phyloP scores from a whole-genome alignment of 169 alveolate species.

The Plasmodium gaboni region DNA sequence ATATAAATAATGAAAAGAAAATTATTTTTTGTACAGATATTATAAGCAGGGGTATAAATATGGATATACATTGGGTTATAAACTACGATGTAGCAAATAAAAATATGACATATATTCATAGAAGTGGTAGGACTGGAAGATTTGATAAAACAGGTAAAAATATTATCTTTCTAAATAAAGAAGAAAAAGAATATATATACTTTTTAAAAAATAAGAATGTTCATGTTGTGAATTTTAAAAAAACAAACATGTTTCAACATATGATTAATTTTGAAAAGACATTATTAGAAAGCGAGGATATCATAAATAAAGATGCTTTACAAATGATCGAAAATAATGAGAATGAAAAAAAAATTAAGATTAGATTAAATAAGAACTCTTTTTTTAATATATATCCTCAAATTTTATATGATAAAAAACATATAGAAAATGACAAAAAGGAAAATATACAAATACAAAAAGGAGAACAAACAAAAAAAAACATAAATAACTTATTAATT shows the following conservation, averaged over 20 bases:
- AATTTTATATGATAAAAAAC: background rate
- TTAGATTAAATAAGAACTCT: background rate
- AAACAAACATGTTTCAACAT: conserved; percentile 24
- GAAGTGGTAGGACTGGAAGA: conserved; percentile 73
- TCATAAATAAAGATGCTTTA: conserved; percentile 16
- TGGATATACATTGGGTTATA: conserved; percentile 60
- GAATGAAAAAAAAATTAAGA: background rate
- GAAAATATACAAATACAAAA: background rate
- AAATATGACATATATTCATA: conserved; percentile 65
- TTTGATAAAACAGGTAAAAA: conserved; percentile 66
- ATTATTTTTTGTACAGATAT: conserved; percentile 61
- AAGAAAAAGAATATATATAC: conserved; percentile 58
- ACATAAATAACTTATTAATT: conserved; percentile 6
- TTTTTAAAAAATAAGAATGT: conserved; percentile 69
- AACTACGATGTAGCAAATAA: conserved; percentile 68
- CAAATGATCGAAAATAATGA: background rate
- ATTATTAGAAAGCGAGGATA: conserved; percentile 10
- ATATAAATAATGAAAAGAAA: conserved; percentile 2
- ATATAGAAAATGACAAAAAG: too few species aligned
- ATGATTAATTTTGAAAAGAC: conserved; percentile 31
- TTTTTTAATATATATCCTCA: conserved; percentile 1
- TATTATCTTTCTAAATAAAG: conserved; percentile 36
- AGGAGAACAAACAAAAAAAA: background rate
- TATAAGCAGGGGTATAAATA: conserved; percentile 69
- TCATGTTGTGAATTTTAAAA: conserved; percentile 34